phyloP scores from a whole-genome alignment of 257 asterid species.

The Salvia rosmarinus region DNA sequence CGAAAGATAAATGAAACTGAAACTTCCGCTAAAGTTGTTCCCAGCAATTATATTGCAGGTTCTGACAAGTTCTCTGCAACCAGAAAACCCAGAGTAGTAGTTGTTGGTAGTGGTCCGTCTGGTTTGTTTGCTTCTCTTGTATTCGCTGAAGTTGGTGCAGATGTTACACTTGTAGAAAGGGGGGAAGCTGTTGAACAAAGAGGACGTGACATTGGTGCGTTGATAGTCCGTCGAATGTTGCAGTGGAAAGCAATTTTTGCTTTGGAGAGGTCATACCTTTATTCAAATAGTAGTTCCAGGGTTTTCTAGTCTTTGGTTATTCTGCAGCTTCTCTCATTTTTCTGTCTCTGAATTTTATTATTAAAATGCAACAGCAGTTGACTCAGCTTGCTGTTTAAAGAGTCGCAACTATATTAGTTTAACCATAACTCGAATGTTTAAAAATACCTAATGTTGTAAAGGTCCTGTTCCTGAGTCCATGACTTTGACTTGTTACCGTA shows the following conservation, averaged over 20 bases:
- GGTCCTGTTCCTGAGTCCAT: conserved; percentile 19
- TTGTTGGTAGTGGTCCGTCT: conserved; percentile 95
- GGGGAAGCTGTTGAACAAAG: conserved; percentile 95
- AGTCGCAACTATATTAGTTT: conserved; percentile 6
- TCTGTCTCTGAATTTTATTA: conserved; percentile 10
- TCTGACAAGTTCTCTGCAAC: conserved; percentile 35
- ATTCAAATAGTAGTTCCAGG: conserved; percentile 42
- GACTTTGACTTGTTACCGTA: conserved; percentile 15
- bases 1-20: conserved; percentile 39
- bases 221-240: conserved; percentile 78
- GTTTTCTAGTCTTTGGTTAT: conserved; percentile 40
- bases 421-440: background rate
- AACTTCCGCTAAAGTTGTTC: conserved; percentile 37
- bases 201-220: conserved; percentile 96
- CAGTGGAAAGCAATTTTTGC: conserved; percentile 96
- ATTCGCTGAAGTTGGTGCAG: conserved; percentile 95
- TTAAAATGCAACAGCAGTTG: conserved; percentile 27
- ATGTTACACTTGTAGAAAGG: conserved; percentile 87
- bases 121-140: conserved; percentile 97
- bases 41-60: conserved; percentile 31
- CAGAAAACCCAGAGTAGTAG: conserved; percentile 72
- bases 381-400: conserved; percentile 13
- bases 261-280: conserved; percentile 92
- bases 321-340: conserved; percentile 23
- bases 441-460: background rate